Evolutionary conservation across 768 basidiomycete genomes (phyloP), one percentile per base, ranked within the genome.

Genomic region (Strobilomyces confusus): DNA sequence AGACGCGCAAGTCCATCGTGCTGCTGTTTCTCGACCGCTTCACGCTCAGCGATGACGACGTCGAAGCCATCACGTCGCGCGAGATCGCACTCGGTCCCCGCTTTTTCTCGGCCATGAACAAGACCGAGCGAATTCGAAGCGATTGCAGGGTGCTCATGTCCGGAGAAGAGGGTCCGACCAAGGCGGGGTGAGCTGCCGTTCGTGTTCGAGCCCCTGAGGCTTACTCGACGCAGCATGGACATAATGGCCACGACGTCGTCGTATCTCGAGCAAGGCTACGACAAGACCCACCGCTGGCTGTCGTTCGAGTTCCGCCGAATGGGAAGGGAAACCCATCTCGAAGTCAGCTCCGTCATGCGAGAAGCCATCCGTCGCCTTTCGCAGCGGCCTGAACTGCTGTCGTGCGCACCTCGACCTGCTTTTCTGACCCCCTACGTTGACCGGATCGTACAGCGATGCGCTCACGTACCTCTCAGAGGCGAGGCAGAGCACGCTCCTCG

Each of bases 111-210:
- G 8, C 26, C 8, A 8, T 26, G 26, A 88, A 92, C 69, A 88
- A 88, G 65, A 86, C 90, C 0, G 86, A 89, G 61, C 74, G 73
- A 41, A 95, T 99, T 56, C 78, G 93, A 32, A 78, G 78, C 13
- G 92, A 97, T 64, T 97, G 94, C 66, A 76, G 85, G 43, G 82
- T 93, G 2, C 76, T 99, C 9, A 86, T 98, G 81, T 80, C 86
- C 4, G 92, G 91, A 0, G 90, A 92, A 61, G 86, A 86, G 32
- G 84, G 87, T 9, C 82, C 88, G 2, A 88, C 88, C 0, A 78
- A 79, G 61, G 86, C 87, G 30, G 91, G 89, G 88, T 91, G 56
- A 37, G 77, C 63, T 6, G 15, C n/a, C 36, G 43, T 20, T 25
- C 38, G 17, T 12, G 12, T 37, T 9, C 7, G 15, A 20, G 5